Percentiles rank a stretch among this genome's conserved stretches.
Evolutionary conservation across 2,329 filamentous ascomycete genomes (phyloP).

Genomic region (Beauveria pseudobassiana): DNA sequence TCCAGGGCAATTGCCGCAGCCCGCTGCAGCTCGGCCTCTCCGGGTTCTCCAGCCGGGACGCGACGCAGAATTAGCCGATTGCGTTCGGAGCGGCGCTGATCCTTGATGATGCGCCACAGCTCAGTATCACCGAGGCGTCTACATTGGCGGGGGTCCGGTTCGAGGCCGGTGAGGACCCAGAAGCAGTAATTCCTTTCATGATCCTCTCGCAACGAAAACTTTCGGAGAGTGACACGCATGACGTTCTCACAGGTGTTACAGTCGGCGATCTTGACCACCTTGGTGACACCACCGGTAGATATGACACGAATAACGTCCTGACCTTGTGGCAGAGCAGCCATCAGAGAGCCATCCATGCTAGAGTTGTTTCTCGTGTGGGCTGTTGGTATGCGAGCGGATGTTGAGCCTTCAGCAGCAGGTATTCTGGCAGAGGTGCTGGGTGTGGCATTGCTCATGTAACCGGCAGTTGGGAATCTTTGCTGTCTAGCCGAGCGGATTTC

Average conservation of each 20-base stretch:
- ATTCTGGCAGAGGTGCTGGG: conserved; percentile 45
- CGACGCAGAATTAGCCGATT: conserved; percentile 86
- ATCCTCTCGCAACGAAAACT: conserved; percentile 80
- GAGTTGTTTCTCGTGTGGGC: conserved; percentile 71
- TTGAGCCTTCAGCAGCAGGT: conserved; percentile 47
- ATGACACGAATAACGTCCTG: conserved; percentile 91
- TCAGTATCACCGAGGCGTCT: conserved; percentile 80
- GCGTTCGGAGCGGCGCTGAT: conserved; percentile 75
- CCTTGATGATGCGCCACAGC: conserved; percentile 83
- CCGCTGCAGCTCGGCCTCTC: conserved; percentile 75
- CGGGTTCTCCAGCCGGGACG: conserved; percentile 86
- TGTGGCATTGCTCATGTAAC: conserved; percentile 39
- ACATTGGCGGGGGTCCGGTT: conserved; percentile 74
- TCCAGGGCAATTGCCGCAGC: conserved; percentile 86
- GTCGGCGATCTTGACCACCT: conserved; percentile 86
- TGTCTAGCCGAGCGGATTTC: conserved; percentile 46
- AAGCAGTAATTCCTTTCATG: conserved; percentile 96
- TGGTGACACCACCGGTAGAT: conserved; percentile 82
- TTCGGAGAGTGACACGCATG: conserved; percentile 79
- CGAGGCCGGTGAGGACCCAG: conserved; percentile 80
- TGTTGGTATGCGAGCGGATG: conserved; percentile 51
- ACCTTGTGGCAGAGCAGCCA: conserved; percentile 76
- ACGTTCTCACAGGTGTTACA: conserved; percentile 91
- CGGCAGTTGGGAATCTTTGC: conserved; percentile 51
- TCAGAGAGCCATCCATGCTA: conserved; percentile 78